These are phyloP conservation scores for Curvularia hawaiiensis DNA, from an alignment of 2,329 filamentous ascomycete genomes.

Conservation along the genomic window DNA sequence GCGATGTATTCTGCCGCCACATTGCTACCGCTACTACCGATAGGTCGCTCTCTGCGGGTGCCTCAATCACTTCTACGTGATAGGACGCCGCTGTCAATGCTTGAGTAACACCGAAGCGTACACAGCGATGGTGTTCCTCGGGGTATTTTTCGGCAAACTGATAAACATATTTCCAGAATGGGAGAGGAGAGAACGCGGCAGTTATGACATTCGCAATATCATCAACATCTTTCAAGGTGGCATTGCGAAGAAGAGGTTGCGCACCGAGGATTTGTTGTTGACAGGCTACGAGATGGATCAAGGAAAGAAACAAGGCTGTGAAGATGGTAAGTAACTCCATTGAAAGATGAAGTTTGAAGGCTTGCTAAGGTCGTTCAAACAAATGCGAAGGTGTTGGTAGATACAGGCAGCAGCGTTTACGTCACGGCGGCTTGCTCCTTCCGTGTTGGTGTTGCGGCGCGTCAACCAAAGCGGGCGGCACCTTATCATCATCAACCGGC, in stretches of 20 bases:
- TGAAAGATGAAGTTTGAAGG: neutral
- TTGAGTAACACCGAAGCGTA: neutral
- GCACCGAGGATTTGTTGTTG: neutral
- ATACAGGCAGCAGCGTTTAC: too few species aligned
- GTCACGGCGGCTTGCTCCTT: too few species aligned
- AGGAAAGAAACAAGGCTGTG: neutral
- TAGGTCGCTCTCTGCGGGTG: neutral
- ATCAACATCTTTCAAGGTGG: neutral
- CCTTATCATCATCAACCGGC: too few species aligned
- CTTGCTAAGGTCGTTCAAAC: neutral
- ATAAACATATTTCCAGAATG: neutral
- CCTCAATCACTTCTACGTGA: neutral
- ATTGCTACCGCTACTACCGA: neutral
- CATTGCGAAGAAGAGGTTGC: neutral
- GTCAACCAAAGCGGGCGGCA: too few species aligned
- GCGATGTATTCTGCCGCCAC: neutral
- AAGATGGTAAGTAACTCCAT: neutral
- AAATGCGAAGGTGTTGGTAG: neutral
- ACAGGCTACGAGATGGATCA: neutral
- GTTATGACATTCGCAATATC: neutral
- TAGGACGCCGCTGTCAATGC: neutral
- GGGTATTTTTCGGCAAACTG: neutral
- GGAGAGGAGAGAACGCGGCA: neutral
- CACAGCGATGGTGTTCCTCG: neutral
- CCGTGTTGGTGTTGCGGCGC: too few species aligned